Evolutionary conservation across 371 early-diverging fungal species (phyloP).

Genomic region (Mortierella sp.): DNA sequence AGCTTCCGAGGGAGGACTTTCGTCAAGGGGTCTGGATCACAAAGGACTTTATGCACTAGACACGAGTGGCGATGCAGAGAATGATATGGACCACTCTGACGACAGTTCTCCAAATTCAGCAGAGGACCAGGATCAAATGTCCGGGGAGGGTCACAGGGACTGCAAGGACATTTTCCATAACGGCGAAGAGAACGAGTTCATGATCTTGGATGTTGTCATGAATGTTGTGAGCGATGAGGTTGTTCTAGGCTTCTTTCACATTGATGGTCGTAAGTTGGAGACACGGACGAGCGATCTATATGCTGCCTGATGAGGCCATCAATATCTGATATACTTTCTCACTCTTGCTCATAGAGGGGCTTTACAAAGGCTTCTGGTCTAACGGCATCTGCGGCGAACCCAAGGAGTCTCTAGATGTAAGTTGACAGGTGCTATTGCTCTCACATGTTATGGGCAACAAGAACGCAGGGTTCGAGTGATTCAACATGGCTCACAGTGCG

Average conservation of each 20-base stretch:
- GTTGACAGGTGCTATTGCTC: background rate
- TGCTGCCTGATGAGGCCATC: too few species aligned
- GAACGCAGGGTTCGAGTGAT: background rate
- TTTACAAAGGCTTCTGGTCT: conserved; percentile 53
- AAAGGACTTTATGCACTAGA: conserved; percentile 12
- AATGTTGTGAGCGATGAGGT: conserved; percentile 65
- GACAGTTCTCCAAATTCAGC: conserved; percentile 11
- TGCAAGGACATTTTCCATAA: conserved; percentile 41
- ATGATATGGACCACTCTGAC: background rate
- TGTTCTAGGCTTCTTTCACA: conserved; percentile 67
- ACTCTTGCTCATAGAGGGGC: conserved; percentile 30
- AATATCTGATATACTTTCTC: background rate
- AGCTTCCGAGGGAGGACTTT: conserved; percentile 33
- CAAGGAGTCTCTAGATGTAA: conserved; percentile 37
- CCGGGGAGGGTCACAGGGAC: conserved; percentile 19
- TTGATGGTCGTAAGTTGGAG: conserved; percentile 53
- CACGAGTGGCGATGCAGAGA: background rate
- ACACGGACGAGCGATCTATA: too few species aligned
- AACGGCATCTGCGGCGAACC: conserved; percentile 51
- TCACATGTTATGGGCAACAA: background rate
- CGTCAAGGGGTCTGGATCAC: conserved; percentile 34
- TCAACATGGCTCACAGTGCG: too few species aligned
- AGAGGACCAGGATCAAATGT: background rate
- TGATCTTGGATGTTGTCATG: conserved; percentile 65
- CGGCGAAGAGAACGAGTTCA: conserved; percentile 57